Base-by-base conservation (phyloP, 768 basidiomycete genomes). In the Cyathus striatus region DNA sequence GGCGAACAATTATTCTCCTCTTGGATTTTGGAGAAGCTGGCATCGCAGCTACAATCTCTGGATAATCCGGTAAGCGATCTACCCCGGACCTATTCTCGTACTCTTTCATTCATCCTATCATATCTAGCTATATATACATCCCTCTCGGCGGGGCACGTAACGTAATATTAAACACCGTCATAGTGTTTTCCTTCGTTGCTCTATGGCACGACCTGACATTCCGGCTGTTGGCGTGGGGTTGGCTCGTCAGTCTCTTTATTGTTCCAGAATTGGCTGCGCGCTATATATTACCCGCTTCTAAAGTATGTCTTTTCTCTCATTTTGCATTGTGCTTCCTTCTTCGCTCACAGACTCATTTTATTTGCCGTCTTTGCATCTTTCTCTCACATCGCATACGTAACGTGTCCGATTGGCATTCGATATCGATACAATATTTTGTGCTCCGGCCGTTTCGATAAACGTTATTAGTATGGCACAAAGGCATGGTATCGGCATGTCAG, bases 21-120 rank as follows among this genome's bases (percentile, higher is more conserved):
- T 84, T 7, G 92, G 92, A 0, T 98, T 99, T 63, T 98, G 96
- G 96, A 66, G 92, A 49, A 85, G 84, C 49, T 98, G 95, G 96
- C 95, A 98, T 59, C 73, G 96, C 6, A 90, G 87, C 49, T 97
- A 93, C 63, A 99, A 98, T 56, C 75, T 96, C 12, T 98, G 95
- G 96, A 71, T 94, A 36, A 79, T 92, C 26, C 73, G 94, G 89
- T 92, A 62, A 2, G 63, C n/a, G n/a, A n/a, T n/a, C n/a, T n/a
- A n/a, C n/a, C n/a, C n/a, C n/a, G n/a, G n/a, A n/a, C n/a, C n/a
- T n/a, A n/a, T n/a, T n/a, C n/a, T n/a, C n/a, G n/a, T n/a, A n/a
- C n/a, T n/a, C n/a, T n/a, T n/a, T n/a, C n/a, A n/a, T n/a, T n/a
- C 40, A 33, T 42, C 44, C 39, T 22, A n/a, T 6, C 14, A 23